Base-by-base conservation (phyloP, 83 land plant genomes). In the Isoetes engelmannii region DNA sequence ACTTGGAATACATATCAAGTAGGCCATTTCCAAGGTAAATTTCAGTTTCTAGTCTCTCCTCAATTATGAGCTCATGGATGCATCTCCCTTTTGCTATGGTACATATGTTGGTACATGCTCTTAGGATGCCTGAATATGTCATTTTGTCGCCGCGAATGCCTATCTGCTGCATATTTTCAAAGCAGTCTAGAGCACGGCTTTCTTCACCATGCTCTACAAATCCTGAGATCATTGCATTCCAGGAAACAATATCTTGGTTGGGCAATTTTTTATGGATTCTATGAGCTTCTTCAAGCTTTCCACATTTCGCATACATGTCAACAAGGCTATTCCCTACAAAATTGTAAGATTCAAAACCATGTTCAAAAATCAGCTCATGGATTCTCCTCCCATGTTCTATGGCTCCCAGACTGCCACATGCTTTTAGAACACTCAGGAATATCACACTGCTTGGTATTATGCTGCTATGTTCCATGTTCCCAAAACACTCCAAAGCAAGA, bases 1-100 rank as follows among this genome's bases (percentile, higher is more conserved):
- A 79, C 48, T 83, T 79, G 68, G 75, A 63, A 67, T 79, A 83
- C 80, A 79, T 73, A 47, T 83, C 80, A 12, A 83, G 59, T 12
- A 83, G 77, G 50, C 77, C 82, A 76, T 77, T 83, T 15, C 56
- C 74, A 2, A 83, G 77, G 4, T 19, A 10, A 12, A 73, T 47
- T 62, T 83, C 82, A 5, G 37, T 48, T 21, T 72, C 65, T 57
- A 66, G 76, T 5, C 64, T 54, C 21, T 69, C 74, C 21, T 71
- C 70, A 13, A 70, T 19, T 45, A 79, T 68, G 62, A 70, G 51
- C 8, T 61, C 75, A 74, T 79, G 80, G 20, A 79, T 74, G 58
- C 59, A 64, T 63, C 53, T 79, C 44, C 79, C 85, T 41, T 67
- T 60, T 13, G 76, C 69, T 53, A 76, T 42, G 58, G 61, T 61